Percentiles rank a stretch among this genome's conserved stretches.
These are phyloP conservation scores for Pseudocercospora pini-densiflorae DNA, from an alignment of 2,329 filamentous ascomycete genomes.

Conservation along the genomic window DNA sequence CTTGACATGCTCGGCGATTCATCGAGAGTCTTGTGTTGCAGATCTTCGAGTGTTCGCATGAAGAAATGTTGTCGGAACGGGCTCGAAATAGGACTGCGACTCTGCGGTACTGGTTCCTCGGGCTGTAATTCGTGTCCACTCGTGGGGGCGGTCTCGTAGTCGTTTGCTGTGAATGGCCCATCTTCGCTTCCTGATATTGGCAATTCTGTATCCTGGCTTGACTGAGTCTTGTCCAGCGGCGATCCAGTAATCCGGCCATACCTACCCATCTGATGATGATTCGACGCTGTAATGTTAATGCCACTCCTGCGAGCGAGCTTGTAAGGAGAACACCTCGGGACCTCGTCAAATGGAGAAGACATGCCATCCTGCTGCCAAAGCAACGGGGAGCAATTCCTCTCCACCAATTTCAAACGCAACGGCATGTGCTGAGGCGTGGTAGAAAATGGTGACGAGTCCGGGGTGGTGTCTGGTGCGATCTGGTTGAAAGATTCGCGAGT, in stretches of 20 bases:
- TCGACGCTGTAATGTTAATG: constrained; percentile 33
- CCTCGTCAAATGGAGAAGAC: constrained; percentile 26
- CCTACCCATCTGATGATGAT: constrained; percentile 57
- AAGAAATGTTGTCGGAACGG: constrained; percentile 33
- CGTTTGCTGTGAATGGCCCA: not conserved
- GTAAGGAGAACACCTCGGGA: constrained; percentile 14
- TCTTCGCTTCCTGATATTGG: not conserved
- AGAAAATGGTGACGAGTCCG: constrained; percentile 50
- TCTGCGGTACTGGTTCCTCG: not conserved
- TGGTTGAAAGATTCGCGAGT: constrained; percentile 41
- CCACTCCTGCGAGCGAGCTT: constrained; percentile 15
- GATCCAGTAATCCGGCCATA: constrained; percentile 40
- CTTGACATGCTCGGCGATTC: constrained; percentile 33
- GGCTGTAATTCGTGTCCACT: not conserved
- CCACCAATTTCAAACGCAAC: constrained; percentile 29
- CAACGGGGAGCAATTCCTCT: constrained; percentile 31
- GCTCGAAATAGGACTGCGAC: constrained; percentile 30
- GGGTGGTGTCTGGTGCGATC: constrained; percentile 33
- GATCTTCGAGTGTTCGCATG: constrained; percentile 18
- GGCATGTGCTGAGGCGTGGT: constrained; percentile 47
- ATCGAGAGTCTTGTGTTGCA: constrained; percentile 18
- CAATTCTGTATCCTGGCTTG: not conserved
- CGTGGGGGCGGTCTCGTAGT: not conserved
- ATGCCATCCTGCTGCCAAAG: constrained; percentile 23
- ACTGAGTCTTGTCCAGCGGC: constrained; percentile 1